Percentiles rank a stretch among this genome's conserved stretches.
phyloP scores from a whole-genome alignment of 2,329 filamentous ascomycete species.

The Daldinia sp. region DNA sequence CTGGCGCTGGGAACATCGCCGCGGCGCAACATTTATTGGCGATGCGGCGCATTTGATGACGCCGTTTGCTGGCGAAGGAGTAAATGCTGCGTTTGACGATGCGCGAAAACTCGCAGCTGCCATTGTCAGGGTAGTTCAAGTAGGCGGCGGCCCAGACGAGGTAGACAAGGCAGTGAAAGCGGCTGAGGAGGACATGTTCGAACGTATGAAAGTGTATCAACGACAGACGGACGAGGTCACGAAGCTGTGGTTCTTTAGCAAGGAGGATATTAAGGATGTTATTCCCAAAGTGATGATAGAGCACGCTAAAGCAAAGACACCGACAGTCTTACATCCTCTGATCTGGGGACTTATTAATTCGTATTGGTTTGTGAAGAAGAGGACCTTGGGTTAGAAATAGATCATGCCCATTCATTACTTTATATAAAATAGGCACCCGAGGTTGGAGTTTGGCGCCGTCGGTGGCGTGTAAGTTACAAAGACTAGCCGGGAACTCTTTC shows the following conservation, averaged over 20 bases:
- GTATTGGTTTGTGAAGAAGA: conserved; percentile 40
- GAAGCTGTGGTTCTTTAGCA: conserved; percentile 62
- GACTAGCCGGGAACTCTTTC: conserved; percentile 5
- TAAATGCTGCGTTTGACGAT: conserved; percentile 69
- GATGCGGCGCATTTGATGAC: conserved; percentile 72
- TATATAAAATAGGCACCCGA: neutral
- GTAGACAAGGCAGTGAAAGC: conserved; percentile 53
- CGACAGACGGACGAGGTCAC: conserved; percentile 60
- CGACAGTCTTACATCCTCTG: conserved; percentile 29
- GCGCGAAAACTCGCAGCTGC: conserved; percentile 61
- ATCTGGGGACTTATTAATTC: conserved; percentile 32
- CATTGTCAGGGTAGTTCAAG: conserved; percentile 52
- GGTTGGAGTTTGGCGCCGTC: conserved; percentile 17
- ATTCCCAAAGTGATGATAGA: conserved; percentile 36
- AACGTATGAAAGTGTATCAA: conserved; percentile 54
- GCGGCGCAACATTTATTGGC: conserved; percentile 67
- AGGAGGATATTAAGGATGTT: conserved; percentile 36
- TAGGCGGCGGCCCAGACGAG: conserved; percentile 39
- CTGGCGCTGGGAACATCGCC: conserved; percentile 59
- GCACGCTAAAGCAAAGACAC: conserved; percentile 31
- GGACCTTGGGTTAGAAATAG: conserved; percentile 13
- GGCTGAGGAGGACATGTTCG: conserved; percentile 57
- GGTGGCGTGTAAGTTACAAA: neutral
- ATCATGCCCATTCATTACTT: neutral
- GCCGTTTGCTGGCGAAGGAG: conserved; percentile 69